A percentile compares a stretch with the other conserved stretches of the same genome.
phyloP scores from a whole-genome alignment of 78 protist species.

The Dictyostelium purpureum region DNA sequence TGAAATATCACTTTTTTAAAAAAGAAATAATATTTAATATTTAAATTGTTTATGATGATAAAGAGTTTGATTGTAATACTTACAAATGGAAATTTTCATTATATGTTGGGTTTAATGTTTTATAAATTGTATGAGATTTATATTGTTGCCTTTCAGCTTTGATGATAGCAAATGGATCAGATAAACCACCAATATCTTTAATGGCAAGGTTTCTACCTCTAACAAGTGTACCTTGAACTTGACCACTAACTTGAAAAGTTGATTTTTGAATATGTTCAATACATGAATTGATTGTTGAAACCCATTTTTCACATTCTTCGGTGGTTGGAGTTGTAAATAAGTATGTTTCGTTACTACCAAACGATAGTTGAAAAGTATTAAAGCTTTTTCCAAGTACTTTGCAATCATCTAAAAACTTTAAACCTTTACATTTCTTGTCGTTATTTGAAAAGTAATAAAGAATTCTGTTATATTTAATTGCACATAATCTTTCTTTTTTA shows the following conservation, averaged over 20 bases:
- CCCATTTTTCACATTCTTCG: slow-evolving; percentile 38
- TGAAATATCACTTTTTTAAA: slow-evolving; percentile 25
- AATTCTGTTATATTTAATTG: slow-evolving; percentile 51
- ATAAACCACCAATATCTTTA: background rate
- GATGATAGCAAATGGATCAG: slow-evolving; percentile 39
- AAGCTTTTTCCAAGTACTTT: background rate
- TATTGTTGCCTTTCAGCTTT: slow-evolving; percentile 49
- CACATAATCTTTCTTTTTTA: slow-evolving; percentile 35
- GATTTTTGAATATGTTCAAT: background rate
- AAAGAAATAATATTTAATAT: background rate
- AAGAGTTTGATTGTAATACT: background rate
- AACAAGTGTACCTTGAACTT: slow-evolving; percentile 23
- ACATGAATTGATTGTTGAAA: background rate
- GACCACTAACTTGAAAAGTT: slow-evolving; percentile 26
- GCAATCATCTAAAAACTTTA: slow-evolving; percentile 49
- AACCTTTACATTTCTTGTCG: slow-evolving; percentile 21
- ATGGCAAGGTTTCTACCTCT: slow-evolving; percentile 14
- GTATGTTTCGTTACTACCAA: slow-evolving; percentile 6
- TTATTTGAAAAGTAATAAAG: slow-evolving; percentile 27
- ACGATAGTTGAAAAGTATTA: background rate
- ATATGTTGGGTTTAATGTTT: slow-evolving; percentile 39
- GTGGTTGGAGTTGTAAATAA: slow-evolving; percentile 11
- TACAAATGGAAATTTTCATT: slow-evolving; percentile 28
- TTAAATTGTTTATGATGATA: background rate
- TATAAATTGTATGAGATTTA: slow-evolving; percentile 48